Evolutionary conservation across 176 grass and related monocot species (phyloP), one percentile per base, ranked within the genome.

Genomic region (Eragrostis nindensis): DNA sequence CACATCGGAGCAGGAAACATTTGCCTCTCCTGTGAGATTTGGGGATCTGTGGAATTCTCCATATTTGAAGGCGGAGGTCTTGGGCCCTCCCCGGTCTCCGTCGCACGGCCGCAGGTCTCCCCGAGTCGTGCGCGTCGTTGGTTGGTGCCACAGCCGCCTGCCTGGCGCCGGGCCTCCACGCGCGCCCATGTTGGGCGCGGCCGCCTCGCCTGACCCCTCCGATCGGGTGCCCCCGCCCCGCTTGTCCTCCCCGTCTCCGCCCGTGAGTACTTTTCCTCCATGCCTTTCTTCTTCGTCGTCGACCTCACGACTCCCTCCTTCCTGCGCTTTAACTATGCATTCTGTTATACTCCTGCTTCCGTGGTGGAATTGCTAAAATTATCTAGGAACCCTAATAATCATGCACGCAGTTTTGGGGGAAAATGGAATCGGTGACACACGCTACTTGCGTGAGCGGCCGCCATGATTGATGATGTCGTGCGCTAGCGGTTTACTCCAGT

Each of bases 151-250:
- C 44, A 6, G 63, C 26, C 50, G 18, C 44, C 43, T 32, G 65
- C 17, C 6, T 47, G 12, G 66, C 40, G 57, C 44, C 21, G 68
- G 42, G 43, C 56, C 27, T 65, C 57, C 44, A 54, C 48, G 15
- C 38, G 71, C 17, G 62, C 38, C 71, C 47, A 75, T 76, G 82
- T 47, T 76, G 82, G 72, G 49, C 49, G 49, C 82, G 39, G 50
- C 71, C 21, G 49, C 72, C 62, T 56, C 63, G 82, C 26, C 50
- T 49, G 72, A 69, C 63, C 40, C 73, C 62, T 52, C 71, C 26
- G 82, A 47, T 45, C 38, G 22, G 24, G 71, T 22, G 61, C 38
- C 71, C 46, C 29, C 61, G 49, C 16, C 3, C 18, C 56, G 19
- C 56, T 24, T 40, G 80, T 73, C 68, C 27, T 73, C 69, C 40